These are phyloP conservation scores for Penicillium aurantiogriseum DNA, from an alignment of 2,329 filamentous ascomycete genomes.

Conservation along the genomic window DNA sequence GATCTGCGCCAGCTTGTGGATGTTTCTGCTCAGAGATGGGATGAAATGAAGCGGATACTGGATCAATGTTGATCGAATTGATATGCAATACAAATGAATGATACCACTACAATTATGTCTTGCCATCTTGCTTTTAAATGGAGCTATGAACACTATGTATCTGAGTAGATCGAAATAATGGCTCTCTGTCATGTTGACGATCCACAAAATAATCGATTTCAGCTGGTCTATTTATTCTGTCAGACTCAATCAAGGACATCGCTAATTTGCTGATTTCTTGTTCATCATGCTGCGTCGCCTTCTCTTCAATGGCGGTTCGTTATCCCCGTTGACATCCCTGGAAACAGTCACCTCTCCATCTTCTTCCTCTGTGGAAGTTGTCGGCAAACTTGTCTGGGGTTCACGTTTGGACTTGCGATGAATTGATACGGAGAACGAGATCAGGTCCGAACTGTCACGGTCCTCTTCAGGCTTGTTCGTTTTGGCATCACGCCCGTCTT, in stretches of 20 bases:
- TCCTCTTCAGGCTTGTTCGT: constrained; percentile 15
- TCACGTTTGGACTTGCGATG: constrained; percentile 18
- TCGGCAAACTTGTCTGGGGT: neutral
- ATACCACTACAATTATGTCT: constrained; percentile 25
- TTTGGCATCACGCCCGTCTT: constrained; percentile 3
- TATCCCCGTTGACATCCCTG: constrained; percentile 19
- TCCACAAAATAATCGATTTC: neutral
- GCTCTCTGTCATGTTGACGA: neutral
- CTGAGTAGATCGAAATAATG: neutral
- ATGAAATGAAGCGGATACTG: constrained; percentile 52
- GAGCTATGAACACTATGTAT: neutral
- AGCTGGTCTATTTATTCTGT: neutral
- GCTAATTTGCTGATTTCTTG: constrained; percentile 11
- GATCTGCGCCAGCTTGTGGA: constrained; percentile 60
- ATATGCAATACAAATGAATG: constrained; percentile 21
- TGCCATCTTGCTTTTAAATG: neutral
- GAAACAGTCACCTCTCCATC: constrained; percentile 24
- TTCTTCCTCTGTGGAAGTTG: neutral
- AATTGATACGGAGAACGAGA: constrained; percentile 36
- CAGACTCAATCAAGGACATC: neutral
- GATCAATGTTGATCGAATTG: constrained; percentile 28
- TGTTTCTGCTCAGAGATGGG: constrained; percentile 64
- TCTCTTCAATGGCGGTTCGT: constrained; percentile 38
- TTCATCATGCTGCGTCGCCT: constrained; percentile 30
- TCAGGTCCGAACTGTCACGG: constrained; percentile 24